Evolutionary conservation across 306 rosid species (phyloP), one percentile per base, ranked within the genome.

Genomic region (Rosa multiflora): DNA sequence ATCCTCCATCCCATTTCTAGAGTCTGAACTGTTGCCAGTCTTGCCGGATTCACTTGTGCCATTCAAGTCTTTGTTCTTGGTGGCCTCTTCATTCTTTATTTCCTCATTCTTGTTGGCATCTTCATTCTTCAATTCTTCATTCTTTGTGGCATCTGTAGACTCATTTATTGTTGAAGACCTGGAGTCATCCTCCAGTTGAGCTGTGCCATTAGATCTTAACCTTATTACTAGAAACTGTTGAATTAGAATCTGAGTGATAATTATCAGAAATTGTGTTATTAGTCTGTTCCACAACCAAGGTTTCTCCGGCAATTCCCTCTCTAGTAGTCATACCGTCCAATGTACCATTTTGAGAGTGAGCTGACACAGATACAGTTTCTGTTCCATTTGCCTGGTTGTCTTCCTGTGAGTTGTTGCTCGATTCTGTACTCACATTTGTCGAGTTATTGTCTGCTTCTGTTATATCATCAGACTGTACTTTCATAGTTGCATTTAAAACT

Each of bases 51-150:
- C 85, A 17, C 75, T 48, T 32, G 77, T 71, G 44, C 70, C 86
- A 14, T 74, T 85, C 18, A 85, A 83, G 78, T 81, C 83, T 42
- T 80, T 88, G 11, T 86, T 88, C 82, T 84, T 75, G 8, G 59
- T 21, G 43, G 76, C 80, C 72, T 79, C 87, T n/a, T 49, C 55
- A 49, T 49, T 49, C 55, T 47, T 47, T 12, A 0, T 2, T 10
- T 11, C 52, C 52, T 49, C 55, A 49, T 49, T 49, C 55, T 13
- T 49, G 55, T 49, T 49, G 55, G 14, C 6, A 49, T 49, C 55
- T 49, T 49, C 55, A 13, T 49, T 49, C 55, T 49, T 49, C 55
- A 49, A 49, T 44, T 13, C 55, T 15, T 49, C 55, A 49, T 49
- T 49, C 18, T 49, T 49, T 3, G 18, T 49, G 18, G 55, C 55